Conservation (phyloP, 139 green algal species). For the Coccomyxa sp. region DNA sequence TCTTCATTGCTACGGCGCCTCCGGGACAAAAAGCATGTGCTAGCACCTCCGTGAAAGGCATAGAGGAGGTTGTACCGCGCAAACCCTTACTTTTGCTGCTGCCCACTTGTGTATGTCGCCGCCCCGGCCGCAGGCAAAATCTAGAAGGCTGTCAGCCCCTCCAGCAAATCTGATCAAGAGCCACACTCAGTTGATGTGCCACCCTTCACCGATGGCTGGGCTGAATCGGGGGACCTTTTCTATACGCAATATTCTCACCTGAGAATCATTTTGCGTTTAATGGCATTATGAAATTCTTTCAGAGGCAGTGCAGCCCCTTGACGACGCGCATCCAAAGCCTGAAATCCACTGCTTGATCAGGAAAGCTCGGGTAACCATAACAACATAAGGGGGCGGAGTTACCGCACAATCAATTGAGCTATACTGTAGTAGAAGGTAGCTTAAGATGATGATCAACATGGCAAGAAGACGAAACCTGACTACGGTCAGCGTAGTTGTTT, state of each 20-base stretch:
- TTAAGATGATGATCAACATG: not conserved
- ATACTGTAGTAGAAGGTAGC: not conserved
- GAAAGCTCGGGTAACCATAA: not conserved
- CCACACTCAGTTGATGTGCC: not conserved
- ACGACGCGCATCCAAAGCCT: slow-evolving; percentile 55
- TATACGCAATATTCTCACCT: slow-evolving; percentile 18
- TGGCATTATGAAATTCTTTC: slow-evolving; percentile 88
- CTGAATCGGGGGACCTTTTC: too few relatives aligned
- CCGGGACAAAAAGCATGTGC: not conserved
- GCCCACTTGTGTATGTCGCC: slow-evolving; percentile 90
- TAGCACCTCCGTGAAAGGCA: not conserved
- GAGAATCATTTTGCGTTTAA: slow-evolving; percentile 79
- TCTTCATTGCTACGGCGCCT: not conserved
- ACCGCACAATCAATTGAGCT: not conserved
- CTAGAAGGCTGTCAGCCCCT: slow-evolving; percentile 57
- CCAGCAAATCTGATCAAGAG: slow-evolving; percentile 63
- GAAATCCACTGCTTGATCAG: not conserved
- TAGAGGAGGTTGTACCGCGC: not conserved
- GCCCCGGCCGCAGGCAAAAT: slow-evolving; percentile 84
- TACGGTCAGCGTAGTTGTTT: slow-evolving; percentile 16
- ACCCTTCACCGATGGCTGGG: too few relatives aligned
- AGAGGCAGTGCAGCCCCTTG: slow-evolving; percentile 60
- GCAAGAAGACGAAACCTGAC: not conserved
- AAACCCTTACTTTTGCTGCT: slow-evolving; percentile 37
- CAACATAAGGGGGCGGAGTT: too few relatives aligned